phyloP scores from a whole-genome alignment of 345 rosid genomes.

The Rhodomyrtus tomentosa region DNA sequence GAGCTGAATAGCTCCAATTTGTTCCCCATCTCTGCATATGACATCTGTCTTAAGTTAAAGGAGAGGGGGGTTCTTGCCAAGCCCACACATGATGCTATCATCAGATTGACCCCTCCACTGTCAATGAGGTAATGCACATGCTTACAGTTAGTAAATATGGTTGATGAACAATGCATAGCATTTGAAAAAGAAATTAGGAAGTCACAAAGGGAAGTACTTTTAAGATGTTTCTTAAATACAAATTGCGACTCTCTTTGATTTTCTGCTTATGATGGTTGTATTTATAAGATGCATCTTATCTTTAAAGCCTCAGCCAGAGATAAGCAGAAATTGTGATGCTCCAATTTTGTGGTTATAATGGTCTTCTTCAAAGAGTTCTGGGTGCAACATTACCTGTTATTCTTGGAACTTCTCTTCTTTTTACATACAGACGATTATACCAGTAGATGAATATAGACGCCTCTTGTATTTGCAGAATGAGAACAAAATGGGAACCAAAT shows the following conservation, averaged over 20 bases:
- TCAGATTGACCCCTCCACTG: conserved; percentile 92
- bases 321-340: not conserved
- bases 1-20: conserved; percentile 49
- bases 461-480: not conserved
- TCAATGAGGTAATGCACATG: conserved; percentile 51
- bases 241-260: not conserved
- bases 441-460: not conserved
- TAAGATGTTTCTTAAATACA: not conserved
- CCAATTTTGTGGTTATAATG: not conserved
- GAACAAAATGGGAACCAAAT: not conserved
- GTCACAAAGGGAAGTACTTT: not conserved
- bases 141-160: not conserved
- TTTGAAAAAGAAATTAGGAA: not conserved
- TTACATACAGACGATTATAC: not conserved
- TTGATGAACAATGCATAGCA: not conserved
- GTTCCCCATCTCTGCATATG: conserved; percentile 77
- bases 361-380: not conserved
- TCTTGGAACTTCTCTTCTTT: not conserved
- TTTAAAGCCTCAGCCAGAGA: not conserved
- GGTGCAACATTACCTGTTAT: not conserved
- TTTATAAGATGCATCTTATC: not conserved
- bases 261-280: not conserved
- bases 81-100: conserved; percentile 84
- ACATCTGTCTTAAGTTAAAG: conserved; percentile 82
- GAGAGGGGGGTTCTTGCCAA: conserved; percentile 89